Evolutionary conservation across 768 basidiomycete genomes (phyloP).

Genomic region (Macrolepiota albuminosa): DNA sequence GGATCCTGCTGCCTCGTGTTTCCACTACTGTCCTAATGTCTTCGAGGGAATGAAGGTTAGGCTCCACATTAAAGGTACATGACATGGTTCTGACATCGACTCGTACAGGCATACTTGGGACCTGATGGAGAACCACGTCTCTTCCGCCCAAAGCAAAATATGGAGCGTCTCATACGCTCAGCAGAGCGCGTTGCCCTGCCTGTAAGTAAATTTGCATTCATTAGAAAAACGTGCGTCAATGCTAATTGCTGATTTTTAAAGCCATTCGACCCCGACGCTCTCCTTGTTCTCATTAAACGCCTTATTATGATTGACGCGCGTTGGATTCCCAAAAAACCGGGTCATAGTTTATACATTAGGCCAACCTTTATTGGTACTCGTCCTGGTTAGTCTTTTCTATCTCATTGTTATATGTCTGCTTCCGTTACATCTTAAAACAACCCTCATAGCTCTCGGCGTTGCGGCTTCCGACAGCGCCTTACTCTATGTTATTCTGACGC

Average conservation of each 20-base stretch:
- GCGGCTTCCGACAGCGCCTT: slow-evolving; percentile 67
- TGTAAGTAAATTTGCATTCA: slow-evolving; percentile 28
- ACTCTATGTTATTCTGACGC: slow-evolving; percentile 71
- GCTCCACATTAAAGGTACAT: neutral
- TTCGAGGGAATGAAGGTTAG: slow-evolving; percentile 84
- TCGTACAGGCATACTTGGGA: slow-evolving; percentile 58
- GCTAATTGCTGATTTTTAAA: slow-evolving; percentile 18
- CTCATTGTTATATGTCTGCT: slow-evolving; percentile 33
- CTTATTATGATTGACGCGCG: slow-evolving; percentile 68
- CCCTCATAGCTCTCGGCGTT: slow-evolving; percentile 46
- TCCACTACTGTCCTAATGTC: slow-evolving; percentile 82
- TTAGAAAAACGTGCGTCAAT: neutral
- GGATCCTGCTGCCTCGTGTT: slow-evolving; percentile 69
- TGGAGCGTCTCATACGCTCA: slow-evolving; percentile 72
- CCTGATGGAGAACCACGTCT: slow-evolving; percentile 70
- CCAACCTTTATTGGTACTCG: slow-evolving; percentile 68
- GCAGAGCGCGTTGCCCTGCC: slow-evolving; percentile 71
- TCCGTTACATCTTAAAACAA: slow-evolving; percentile 15
- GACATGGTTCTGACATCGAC: neutral
- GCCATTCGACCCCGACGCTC: slow-evolving; percentile 67
- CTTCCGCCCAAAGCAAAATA: slow-evolving; percentile 83
- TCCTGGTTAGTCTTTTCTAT: slow-evolving; percentile 24
- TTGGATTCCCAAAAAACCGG: slow-evolving; percentile 77
- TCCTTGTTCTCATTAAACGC: slow-evolving; percentile 69
- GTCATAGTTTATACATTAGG: slow-evolving; percentile 84